Percentiles rank a stretch among this genome's conserved stretches.
Conservation (phyloP, 2,329 filamentous ascomycete species). For the Helotiales sp. region DNA sequence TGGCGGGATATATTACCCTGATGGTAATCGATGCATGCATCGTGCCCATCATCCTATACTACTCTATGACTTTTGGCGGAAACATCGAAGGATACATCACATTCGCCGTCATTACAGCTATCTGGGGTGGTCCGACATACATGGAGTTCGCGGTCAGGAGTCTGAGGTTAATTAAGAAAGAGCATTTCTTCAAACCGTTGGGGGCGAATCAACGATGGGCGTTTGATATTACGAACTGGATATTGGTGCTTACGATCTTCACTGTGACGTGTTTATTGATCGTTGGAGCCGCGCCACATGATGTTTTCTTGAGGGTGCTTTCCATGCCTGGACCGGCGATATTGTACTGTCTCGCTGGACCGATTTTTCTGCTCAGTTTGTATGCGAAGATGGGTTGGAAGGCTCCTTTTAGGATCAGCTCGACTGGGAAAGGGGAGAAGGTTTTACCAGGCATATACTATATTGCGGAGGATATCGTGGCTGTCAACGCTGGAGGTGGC, state of each 20-base stretch:
- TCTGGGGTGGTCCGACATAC: slow-evolving; percentile 56
- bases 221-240: slow-evolving; percentile 50
- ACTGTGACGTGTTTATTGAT: slow-evolving; percentile 51
- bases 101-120: slow-evolving; percentile 54
- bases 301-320: slow-evolving; percentile 49
- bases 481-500: slow-evolving; percentile 64
- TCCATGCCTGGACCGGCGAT: slow-evolving; percentile 54
- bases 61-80: slow-evolving; percentile 45
- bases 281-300: slow-evolving; percentile 50
- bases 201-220: slow-evolving; percentile 47
- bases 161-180: slow-evolving; percentile 48
- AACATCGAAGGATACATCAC: slow-evolving; percentile 40
- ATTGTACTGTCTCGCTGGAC: slow-evolving; percentile 46
- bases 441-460: slow-evolving; percentile 63
- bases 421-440: slow-evolving; percentile 57
- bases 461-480: slow-evolving; percentile 66
- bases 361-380: slow-evolving; percentile 41
- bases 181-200: slow-evolving; percentile 51
- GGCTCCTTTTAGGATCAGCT: slow-evolving; percentile 64
- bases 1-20: slow-evolving; percentile 38
- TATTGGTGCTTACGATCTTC: slow-evolving; percentile 43
- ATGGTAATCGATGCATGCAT: slow-evolving; percentile 48
- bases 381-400: slow-evolving; percentile 32
- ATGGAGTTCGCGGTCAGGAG: slow-evolving; percentile 52
- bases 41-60: slow-evolving; percentile 54